Conservation (phyloP, 2,329 filamentous ascomycete species). For the Plectosphaerella cucumerina region DNA sequence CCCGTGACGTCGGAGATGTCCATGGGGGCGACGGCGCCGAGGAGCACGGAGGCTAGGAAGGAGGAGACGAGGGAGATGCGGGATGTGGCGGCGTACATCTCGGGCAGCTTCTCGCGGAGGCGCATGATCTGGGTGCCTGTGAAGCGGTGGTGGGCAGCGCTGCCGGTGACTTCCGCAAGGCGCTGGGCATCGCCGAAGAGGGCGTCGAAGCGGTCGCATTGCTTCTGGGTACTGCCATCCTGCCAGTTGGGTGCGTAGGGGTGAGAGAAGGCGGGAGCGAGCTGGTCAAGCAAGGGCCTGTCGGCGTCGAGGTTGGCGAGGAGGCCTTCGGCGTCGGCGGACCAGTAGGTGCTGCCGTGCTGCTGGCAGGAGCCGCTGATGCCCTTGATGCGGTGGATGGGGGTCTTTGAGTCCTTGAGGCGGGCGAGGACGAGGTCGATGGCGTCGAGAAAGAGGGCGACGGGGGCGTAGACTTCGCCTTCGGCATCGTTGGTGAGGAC, state of each 20-base stretch:
- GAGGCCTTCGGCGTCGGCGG: conserved; percentile 58
- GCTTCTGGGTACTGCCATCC: conserved; percentile 87
- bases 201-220: conserved; percentile 85
- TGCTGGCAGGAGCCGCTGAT: conserved; percentile 94
- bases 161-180: conserved; percentile 79
- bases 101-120: conserved; percentile 74
- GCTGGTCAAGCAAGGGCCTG: conserved; percentile 64
- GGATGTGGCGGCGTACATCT: conserved; percentile 74
- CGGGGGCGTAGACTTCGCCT: conserved; percentile 87
- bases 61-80: conserved; percentile 94
- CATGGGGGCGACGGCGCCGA: conserved; percentile 80
- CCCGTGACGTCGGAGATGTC: conserved; percentile 94
- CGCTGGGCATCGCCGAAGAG: conserved; percentile 61
- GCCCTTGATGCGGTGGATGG: conserved; percentile 68
- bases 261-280: conserved; percentile 71
- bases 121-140: conserved; percentile 95
- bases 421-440: conserved; percentile 78
- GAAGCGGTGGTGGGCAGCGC: conserved; percentile 91
- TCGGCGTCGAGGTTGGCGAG: conserved; percentile 57
- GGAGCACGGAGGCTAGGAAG: conserved; percentile 85
- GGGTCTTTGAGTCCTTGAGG: conserved; percentile 56
- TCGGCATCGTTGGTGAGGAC: conserved; percentile 78
- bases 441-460: conserved; percentile 92
- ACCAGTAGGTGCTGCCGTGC: conserved; percentile 97
- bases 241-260: conserved; percentile 96